Percentiles rank a stretch among this genome's conserved stretches.
These are phyloP conservation scores for Talaromyces ruber DNA, from an alignment of 495 filamentous ascomycete species.

Conservation along the genomic window DNA sequence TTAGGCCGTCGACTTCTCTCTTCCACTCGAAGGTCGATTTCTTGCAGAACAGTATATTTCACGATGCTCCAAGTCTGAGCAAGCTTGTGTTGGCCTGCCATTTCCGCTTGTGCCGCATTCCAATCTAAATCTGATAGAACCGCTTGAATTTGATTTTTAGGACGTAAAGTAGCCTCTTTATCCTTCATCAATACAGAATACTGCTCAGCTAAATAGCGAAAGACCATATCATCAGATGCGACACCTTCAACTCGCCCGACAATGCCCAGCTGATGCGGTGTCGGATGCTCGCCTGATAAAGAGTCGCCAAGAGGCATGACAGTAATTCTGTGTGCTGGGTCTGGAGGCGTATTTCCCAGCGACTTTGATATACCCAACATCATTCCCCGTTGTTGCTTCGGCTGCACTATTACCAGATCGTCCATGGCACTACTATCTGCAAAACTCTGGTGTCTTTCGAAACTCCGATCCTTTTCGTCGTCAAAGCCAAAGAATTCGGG, in stretches of 20 bases:
- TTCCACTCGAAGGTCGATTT: conserved; percentile 50
- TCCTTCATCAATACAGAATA: conserved; percentile 41
- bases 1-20: conserved; percentile 30
- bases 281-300: conserved; percentile 43
- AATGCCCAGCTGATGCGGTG: conserved; percentile 51
- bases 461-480: conserved; percentile 25
- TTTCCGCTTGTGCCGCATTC: conserved; percentile 55
- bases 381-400: not conserved
- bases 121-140: conserved; percentile 46
- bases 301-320: conserved; percentile 54
- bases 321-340: conserved; percentile 31
- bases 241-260: conserved; percentile 50
- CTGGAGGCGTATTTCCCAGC: conserved; percentile 48
- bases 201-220: conserved; percentile 50
- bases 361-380: conserved; percentile 29
- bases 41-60: conserved; percentile 50
- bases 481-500: conserved; percentile 23
- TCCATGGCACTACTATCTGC: conserved; percentile 58
- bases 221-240: conserved; percentile 41
- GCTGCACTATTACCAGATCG: conserved; percentile 25
- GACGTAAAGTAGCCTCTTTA: conserved; percentile 16
- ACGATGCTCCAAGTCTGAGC: conserved; percentile 72
- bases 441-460: conserved; percentile 49
- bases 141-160: conserved; percentile 21
- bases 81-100: conserved; percentile 49